These are phyloP conservation scores for Aeschynomene evenia DNA, from an alignment of 306 rosid genomes.

Conservation along the genomic window DNA sequence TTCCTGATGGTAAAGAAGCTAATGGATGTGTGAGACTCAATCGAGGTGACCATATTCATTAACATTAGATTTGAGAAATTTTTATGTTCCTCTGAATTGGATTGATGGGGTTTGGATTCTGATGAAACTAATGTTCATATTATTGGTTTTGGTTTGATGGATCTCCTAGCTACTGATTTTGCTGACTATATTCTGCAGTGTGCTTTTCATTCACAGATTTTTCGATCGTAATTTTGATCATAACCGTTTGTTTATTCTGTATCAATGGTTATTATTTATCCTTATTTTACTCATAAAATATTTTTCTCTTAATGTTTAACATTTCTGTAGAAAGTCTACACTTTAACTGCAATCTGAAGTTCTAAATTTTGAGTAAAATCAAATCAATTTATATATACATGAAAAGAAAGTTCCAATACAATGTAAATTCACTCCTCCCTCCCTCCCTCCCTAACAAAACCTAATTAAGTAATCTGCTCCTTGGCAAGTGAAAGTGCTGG, in stretches of 20 bases:
- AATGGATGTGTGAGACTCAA: neutral
- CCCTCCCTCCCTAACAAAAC: conserved; percentile 46
- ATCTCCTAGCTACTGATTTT: neutral
- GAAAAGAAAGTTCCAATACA: neutral
- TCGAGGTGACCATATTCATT: neutral
- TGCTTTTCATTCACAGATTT: neutral
- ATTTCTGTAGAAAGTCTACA: neutral
- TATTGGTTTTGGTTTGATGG: neutral
- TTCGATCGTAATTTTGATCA: neutral
- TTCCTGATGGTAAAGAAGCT: neutral
- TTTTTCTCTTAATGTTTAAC: neutral
- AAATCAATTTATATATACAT: neutral
- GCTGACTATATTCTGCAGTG: neutral
- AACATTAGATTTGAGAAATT: neutral
- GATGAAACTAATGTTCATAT: conserved; percentile 4
- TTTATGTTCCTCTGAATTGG: neutral
- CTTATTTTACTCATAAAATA: conserved; percentile 6
- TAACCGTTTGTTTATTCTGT: neutral
- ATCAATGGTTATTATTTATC: neutral
- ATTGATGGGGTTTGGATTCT: conserved; percentile 1
- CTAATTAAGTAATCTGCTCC: conserved; percentile 49
- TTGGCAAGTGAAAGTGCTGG: conserved; percentile 62
- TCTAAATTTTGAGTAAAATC: neutral
- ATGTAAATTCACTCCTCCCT: neutral
- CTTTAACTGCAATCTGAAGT: neutral